Evolutionary conservation across 2,329 filamentous ascomycete genomes (phyloP).

Genomic region (Colletotrichum endophyticum): DNA sequence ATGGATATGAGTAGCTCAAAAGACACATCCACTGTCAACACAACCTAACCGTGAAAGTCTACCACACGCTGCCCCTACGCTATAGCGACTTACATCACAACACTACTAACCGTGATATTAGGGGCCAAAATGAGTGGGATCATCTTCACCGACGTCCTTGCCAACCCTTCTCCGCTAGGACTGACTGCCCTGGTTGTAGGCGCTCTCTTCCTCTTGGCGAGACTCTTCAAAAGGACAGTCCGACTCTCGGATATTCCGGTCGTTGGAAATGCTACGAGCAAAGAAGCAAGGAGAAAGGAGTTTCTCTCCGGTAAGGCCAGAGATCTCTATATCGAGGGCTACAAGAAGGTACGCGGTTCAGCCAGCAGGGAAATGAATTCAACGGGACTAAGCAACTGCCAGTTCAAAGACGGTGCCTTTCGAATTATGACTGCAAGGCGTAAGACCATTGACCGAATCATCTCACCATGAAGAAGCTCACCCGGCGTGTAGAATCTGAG

Average conservation of each 20-base stretch:
- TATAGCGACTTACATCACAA: neutral
- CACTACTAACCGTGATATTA: neutral
- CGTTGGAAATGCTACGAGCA: neutral
- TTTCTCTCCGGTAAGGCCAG: neutral
- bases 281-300: neutral
- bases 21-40: neutral
- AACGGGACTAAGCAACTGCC: neutral
- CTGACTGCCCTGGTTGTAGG: neutral
- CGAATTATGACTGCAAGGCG: constrained; percentile 28
- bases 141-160: neutral
- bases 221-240: neutral
- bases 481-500: neutral
- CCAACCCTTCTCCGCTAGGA: neutral
- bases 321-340: neutral
- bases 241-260: neutral
- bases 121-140: neutral
- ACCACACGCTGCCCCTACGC: neutral
- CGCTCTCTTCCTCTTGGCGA: neutral
- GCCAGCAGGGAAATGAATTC: accelerated
- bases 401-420: constrained; percentile 34
- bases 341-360: neutral
- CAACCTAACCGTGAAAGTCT: neutral
- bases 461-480: neutral
- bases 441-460: neutral
- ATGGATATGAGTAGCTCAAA: neutral